Conservation (phyloP, 2,329 filamentous ascomycete species). For the Paecilomyces sp. region DNA sequence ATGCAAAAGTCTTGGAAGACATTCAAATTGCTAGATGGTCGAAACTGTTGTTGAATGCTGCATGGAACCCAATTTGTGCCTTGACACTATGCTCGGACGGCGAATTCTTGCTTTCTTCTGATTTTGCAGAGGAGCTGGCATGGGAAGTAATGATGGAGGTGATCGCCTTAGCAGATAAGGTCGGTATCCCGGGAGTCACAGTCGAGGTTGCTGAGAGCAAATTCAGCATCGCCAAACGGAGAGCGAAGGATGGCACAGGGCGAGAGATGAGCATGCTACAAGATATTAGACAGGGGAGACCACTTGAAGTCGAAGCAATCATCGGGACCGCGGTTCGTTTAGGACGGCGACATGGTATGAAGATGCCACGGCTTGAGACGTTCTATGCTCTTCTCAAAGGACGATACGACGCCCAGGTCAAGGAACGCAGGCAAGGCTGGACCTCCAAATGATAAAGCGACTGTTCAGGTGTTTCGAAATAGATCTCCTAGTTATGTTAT, state of each 20-base stretch:
- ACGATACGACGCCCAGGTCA: slow-evolving; percentile 5
- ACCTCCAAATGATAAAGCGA: background rate
- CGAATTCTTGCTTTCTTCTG: slow-evolving; percentile 39
- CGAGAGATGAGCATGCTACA: slow-evolving; percentile 46
- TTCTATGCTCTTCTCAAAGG: slow-evolving; percentile 40
- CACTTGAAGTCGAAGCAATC: slow-evolving; percentile 46
- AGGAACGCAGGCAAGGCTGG: background rate
- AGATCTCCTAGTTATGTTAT: too few relatives aligned
- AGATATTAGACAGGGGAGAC: slow-evolving; percentile 34
- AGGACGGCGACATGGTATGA: slow-evolving; percentile 32
- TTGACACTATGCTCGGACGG: slow-evolving; percentile 49
- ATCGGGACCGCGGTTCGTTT: slow-evolving; percentile 40
- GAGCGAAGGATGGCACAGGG: slow-evolving; percentile 27
- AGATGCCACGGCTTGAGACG: slow-evolving; percentile 35
- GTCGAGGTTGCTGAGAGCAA: slow-evolving; percentile 30
- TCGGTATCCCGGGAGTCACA: slow-evolving; percentile 31
- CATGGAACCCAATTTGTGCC: slow-evolving; percentile 56
- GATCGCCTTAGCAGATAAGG: slow-evolving; percentile 30
- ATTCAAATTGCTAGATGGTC: slow-evolving; percentile 53
- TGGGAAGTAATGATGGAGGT: slow-evolving; percentile 41
- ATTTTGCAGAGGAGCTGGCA: slow-evolving; percentile 28
- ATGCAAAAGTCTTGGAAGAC: slow-evolving; percentile 22
- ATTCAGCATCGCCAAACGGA: slow-evolving; percentile 28
- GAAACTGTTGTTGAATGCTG: slow-evolving; percentile 55
- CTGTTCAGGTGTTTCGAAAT: too few relatives aligned